Evolutionary conservation across 768 basidiomycete genomes (phyloP).

Genomic region (Agrocybe chaxingu): DNA sequence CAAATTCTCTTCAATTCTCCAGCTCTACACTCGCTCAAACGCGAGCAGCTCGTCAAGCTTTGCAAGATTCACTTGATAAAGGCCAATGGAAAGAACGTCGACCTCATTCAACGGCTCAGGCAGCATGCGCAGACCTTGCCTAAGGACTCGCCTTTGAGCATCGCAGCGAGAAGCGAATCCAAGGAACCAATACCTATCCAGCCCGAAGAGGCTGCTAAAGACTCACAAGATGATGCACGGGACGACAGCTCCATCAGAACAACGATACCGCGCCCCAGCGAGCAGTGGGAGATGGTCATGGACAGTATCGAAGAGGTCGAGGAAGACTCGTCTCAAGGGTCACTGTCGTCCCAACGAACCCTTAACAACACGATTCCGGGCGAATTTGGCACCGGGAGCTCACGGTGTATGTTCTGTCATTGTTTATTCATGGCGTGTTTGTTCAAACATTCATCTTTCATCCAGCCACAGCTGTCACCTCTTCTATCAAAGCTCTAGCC

Average conservation of each 20-base stretch:
- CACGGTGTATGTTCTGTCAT: slow-evolving; percentile 49
- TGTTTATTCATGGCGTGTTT: slow-evolving; percentile 3
- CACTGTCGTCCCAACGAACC: slow-evolving; percentile 45
- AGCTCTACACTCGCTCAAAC: slow-evolving; percentile 78
- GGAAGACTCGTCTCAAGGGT: slow-evolving; percentile 50
- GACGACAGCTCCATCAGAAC: slow-evolving; percentile 15
- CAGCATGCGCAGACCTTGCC: slow-evolving; percentile 65
- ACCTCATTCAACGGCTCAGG: slow-evolving; percentile 68
- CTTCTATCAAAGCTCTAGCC: slow-evolving; percentile 77
- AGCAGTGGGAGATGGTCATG: slow-evolving; percentile 88
- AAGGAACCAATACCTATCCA: slow-evolving; percentile 15
- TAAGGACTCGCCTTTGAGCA: slow-evolving; percentile 49
- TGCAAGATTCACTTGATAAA: slow-evolving; percentile 84
- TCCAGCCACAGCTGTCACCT: slow-evolving; percentile 58
- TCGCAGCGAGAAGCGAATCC: slow-evolving; percentile 51
- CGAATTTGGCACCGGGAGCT: slow-evolving; percentile 71
- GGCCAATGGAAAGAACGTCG: slow-evolving; percentile 75
- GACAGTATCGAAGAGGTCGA: slow-evolving; percentile 72
- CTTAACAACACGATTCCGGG: slow-evolving; percentile 34
- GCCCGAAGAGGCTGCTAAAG: slow-evolving; percentile 13
- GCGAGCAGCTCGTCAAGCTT: slow-evolving; percentile 79
- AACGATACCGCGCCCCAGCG: slow-evolving; percentile 57
- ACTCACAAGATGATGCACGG: slow-evolving; percentile 21
- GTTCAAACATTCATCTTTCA: slow-evolving; percentile 12
- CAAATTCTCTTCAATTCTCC: slow-evolving; percentile 84